Percentiles rank a stretch among this genome's conserved stretches.
Evolutionary conservation across 352 stramenopile species (phyloP).

Genomic region (Phytopythium mirpurense): DNA sequence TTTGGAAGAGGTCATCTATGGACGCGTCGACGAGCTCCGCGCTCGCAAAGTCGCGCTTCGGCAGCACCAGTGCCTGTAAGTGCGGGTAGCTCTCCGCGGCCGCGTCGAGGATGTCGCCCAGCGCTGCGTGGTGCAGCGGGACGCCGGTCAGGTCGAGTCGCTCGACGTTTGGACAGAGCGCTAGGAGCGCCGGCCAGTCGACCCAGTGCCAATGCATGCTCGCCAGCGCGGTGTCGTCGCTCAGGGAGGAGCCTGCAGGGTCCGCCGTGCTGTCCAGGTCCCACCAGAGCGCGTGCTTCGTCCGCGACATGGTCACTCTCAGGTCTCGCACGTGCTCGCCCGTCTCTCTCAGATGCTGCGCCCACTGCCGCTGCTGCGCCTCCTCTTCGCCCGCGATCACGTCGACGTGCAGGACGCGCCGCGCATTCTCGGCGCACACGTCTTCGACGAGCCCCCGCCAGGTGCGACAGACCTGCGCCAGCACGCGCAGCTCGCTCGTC

Average conservation of each 20-base stretch:
- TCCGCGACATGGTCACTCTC: slow-evolving; percentile 17
- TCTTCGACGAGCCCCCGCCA: slow-evolving; percentile 19
- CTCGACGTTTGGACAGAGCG: slow-evolving; percentile 26
- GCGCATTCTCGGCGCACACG: slow-evolving; percentile 15
- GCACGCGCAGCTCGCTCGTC: slow-evolving; percentile 14
- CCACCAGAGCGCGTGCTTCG: slow-evolving; percentile 32
- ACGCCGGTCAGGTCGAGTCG: slow-evolving; percentile 36
- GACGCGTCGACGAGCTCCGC: slow-evolving; percentile 29
- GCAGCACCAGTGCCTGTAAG: slow-evolving; percentile 36
- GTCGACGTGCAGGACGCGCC: slow-evolving; percentile 17
- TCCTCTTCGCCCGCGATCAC: slow-evolving; percentile 22
- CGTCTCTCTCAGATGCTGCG: slow-evolving; percentile 8
- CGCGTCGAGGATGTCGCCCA: slow-evolving; percentile 30
- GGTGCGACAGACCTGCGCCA: slow-evolving; percentile 23
- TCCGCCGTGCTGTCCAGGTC: slow-evolving; percentile 15
- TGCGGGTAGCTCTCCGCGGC: slow-evolving; percentile 22
- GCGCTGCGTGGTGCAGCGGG: slow-evolving; percentile 33
- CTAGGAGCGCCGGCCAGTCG: slow-evolving; percentile 34
- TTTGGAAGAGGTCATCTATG: slow-evolving; percentile 34
- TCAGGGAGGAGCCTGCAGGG: background rate
- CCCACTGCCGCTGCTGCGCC: slow-evolving; percentile 18
- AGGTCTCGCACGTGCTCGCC: slow-evolving; percentile 23
- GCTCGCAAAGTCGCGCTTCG: slow-evolving; percentile 20
- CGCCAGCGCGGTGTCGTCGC: background rate
- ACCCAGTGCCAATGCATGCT: slow-evolving; percentile 24